A percentile compares a stretch with the other conserved stretches of the same genome.
phyloP scores from a whole-genome alignment of 2,329 filamentous ascomycete species.

The Aureobasidium sp. region DNA sequence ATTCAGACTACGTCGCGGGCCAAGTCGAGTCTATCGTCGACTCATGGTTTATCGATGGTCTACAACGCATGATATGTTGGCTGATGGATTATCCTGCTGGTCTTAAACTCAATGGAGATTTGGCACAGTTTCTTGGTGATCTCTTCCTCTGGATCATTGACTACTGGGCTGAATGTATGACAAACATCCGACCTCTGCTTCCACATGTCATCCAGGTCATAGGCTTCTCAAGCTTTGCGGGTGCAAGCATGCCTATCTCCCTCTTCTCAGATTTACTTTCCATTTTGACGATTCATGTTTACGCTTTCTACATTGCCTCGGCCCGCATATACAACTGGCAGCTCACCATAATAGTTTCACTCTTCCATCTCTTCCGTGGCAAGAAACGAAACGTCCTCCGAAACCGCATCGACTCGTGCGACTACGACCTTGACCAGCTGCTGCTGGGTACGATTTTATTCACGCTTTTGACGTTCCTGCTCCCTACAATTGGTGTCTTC shows the following conservation, averaged over 20 bases:
- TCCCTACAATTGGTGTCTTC: constrained; percentile 93
- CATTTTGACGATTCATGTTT: constrained; percentile 87
- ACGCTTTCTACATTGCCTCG: constrained; percentile 95
- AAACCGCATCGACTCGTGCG: constrained; percentile 96
- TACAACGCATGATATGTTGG: constrained; percentile 88
- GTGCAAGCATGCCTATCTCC: constrained; percentile 93
- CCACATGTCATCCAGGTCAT: constrained; percentile 86
- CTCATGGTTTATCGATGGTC: constrained; percentile 78
- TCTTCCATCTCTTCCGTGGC: constrained; percentile 97
- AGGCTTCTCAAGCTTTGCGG: constrained; percentile 89
- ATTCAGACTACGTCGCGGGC: constrained; percentile 73
- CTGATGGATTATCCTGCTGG: constrained; percentile 93
- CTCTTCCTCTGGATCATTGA: constrained; percentile 98
- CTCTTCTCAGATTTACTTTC: constrained; percentile 92
- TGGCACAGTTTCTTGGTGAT: constrained; percentile 90
- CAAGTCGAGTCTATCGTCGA: constrained; percentile 70
- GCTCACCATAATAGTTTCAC: constrained; percentile 86
- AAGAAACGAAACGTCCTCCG: constrained; percentile 97
- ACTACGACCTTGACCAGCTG: constrained; percentile 95
- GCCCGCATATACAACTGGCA: constrained; percentile 99
- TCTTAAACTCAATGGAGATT: constrained; percentile 87
- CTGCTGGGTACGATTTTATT: constrained; percentile 95
- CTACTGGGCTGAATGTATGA: constrained; percentile 85
- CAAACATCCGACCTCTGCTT: constrained; percentile 69
- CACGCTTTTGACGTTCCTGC: constrained; percentile 85